Evolutionary conservation across 148 eudicot genomes (phyloP).

Genomic region (Diospyros lotus): DNA sequence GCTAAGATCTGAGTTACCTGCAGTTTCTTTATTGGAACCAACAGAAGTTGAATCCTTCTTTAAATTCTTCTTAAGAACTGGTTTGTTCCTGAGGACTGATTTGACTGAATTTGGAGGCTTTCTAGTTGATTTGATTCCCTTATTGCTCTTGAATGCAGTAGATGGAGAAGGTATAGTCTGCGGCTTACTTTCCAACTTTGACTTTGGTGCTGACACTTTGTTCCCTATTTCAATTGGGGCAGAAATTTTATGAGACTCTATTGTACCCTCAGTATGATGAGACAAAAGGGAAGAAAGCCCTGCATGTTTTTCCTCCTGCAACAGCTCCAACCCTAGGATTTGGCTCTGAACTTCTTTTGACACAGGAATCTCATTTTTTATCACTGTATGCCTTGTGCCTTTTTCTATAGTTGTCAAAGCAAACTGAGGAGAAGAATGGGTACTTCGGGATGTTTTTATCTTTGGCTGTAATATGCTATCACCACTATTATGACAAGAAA

Average conservation of each 20-base stretch:
- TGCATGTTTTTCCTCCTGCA: slow-evolving; percentile 23
- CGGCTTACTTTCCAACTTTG: slow-evolving; percentile 35
- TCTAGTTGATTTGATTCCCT: slow-evolving; percentile 40
- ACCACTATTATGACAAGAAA: slow-evolving; percentile 18
- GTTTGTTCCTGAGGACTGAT: slow-evolving; percentile 57
- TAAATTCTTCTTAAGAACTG: slow-evolving; percentile 47
- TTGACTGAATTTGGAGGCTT: slow-evolving; percentile 52
- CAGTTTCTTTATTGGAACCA: slow-evolving; percentile 31
- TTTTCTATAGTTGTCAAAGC: slow-evolving; percentile 16
- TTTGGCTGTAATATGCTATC: slow-evolving; percentile 19
- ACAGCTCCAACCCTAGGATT: slow-evolving; percentile 22
- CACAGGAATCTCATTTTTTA: slow-evolving; percentile 18
- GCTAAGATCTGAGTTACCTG: slow-evolving; percentile 30
- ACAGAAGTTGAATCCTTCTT: slow-evolving; percentile 37
- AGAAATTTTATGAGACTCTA: slow-evolving; percentile 18
- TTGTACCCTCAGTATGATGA: slow-evolving; percentile 16
- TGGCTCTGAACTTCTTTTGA: slow-evolving; percentile 16
- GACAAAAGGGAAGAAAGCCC: slow-evolving; percentile 23
- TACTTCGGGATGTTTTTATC: slow-evolving; percentile 33
- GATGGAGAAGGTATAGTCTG: slow-evolving; percentile 37
- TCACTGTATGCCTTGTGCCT: slow-evolving; percentile 6
- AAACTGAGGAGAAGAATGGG: slow-evolving; percentile 23
- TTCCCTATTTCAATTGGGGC: slow-evolving; percentile 25
- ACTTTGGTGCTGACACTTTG: slow-evolving; percentile 34
- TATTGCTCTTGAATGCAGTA: slow-evolving; percentile 38